Percentiles rank a stretch among this genome's conserved stretches.
Evolutionary conservation across 345 rosid species (phyloP).

Genomic region (Citrus unshiu): DNA sequence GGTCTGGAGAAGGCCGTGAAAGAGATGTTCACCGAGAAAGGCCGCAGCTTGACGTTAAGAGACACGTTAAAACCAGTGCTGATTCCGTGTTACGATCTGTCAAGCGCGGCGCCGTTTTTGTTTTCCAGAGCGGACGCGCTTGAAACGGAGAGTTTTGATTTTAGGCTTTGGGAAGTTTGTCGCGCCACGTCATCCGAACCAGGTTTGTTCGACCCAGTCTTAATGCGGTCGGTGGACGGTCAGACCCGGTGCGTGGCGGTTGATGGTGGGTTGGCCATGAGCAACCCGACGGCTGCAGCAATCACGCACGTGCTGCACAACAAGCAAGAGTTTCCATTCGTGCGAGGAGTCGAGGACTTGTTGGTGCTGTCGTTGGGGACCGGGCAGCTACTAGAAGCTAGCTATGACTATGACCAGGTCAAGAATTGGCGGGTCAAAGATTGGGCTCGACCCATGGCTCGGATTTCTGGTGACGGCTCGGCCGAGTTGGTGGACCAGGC

Average conservation of each 20-base stretch:
- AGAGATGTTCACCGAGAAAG: constrained; percentile 55
- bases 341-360: constrained; percentile 93
- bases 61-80: constrained; percentile 90
- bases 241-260: constrained; percentile 76
- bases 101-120: constrained; percentile 82
- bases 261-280: constrained; percentile 85
- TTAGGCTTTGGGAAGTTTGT: constrained; percentile 87
- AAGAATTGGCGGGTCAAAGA: constrained; percentile 79
- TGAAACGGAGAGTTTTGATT: constrained; percentile 82
- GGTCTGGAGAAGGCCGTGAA: constrained; percentile 64
- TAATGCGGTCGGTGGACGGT: constrained; percentile 71
- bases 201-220: constrained; percentile 63
- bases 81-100: constrained; percentile 87
- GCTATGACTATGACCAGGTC: constrained; percentile 66
- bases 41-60: constrained; percentile 55
- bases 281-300: constrained; percentile 89
- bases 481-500: constrained; percentile 94
- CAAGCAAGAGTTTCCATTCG: constrained; percentile 96
- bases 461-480: constrained; percentile 77
- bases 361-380: constrained; percentile 77
- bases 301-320: constrained; percentile 95
- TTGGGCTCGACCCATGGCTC: constrained; percentile 86
- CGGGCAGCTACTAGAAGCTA: constrained; percentile 74
- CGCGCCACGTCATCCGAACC: constrained; percentile 95
- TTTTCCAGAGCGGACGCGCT: constrained; percentile 98